Conservation (phyloP, 2,329 filamentous ascomycete genomes). For the Fusarium xylarioides region DNA sequence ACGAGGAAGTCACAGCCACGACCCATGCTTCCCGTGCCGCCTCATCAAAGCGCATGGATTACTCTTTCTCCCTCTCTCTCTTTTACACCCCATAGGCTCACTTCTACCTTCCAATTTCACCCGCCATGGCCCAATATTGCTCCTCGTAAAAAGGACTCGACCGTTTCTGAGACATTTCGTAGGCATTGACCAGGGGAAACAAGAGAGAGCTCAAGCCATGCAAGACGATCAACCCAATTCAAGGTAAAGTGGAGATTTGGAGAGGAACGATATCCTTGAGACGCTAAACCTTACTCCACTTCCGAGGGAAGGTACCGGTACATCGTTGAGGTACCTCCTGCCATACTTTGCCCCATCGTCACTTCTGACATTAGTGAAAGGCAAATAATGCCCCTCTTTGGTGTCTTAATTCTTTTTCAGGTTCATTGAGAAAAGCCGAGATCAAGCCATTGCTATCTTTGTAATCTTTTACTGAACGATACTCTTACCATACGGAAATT, state of each 20-base stretch:
- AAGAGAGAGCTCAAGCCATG: slow-evolving; percentile 21
- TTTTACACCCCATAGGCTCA: neutral
- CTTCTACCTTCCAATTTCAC: neutral
- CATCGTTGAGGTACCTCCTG: slow-evolving; percentile 22
- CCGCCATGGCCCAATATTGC: neutral
- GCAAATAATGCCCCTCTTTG: slow-evolving; percentile 1
- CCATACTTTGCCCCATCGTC: neutral
- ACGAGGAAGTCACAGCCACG: neutral
- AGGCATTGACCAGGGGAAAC: neutral
- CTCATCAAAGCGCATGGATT: neutral
- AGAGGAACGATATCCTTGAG: slow-evolving; percentile 11
- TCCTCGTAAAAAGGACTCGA: slow-evolving; percentile 2
- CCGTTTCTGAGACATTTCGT: slow-evolving; percentile 18
- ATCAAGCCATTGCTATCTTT: neutral
- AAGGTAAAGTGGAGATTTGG: slow-evolving; percentile 30
- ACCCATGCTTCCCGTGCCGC: slow-evolving; percentile 5
- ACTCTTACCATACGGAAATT: neutral
- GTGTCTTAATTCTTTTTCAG: neutral
- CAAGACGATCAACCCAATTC: slow-evolving; percentile 35
- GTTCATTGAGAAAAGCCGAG: neutral
- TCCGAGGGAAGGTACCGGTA: slow-evolving; percentile 22
- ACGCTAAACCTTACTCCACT: slow-evolving; percentile 24
- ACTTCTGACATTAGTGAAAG: neutral
- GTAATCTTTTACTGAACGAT: neutral
- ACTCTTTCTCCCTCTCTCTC: neutral